phyloP scores from a whole-genome alignment of 2,329 filamentous ascomycete genomes.

The Alternaria infectoria region DNA sequence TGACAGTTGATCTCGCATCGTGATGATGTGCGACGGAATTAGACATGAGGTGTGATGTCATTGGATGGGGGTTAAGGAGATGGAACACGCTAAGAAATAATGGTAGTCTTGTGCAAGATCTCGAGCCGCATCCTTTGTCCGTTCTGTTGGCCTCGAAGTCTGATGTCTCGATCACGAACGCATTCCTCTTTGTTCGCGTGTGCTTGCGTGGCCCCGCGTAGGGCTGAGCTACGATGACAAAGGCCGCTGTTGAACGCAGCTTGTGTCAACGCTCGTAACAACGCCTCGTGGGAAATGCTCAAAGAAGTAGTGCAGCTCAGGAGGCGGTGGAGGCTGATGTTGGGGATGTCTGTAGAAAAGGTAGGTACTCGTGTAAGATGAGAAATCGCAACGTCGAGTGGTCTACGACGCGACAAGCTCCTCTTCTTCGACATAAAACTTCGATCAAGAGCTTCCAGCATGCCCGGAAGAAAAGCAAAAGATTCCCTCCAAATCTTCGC shows the following conservation, averaged over 20 bases:
- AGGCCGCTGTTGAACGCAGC: not conserved
- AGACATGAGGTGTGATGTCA: not conserved
- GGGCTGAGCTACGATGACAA: not conserved
- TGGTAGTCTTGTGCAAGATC: too few species aligned
- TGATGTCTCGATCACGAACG: too few species aligned
- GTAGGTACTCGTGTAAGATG: not conserved
- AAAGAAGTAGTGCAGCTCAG: slow-evolving; percentile 2
- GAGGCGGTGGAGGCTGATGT: not conserved
- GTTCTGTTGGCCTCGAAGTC: too few species aligned
- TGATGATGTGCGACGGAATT: not conserved
- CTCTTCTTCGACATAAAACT: rapidly evolving
- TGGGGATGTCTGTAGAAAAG: not conserved
- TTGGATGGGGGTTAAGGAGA: not conserved
- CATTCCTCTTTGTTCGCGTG: too few species aligned
- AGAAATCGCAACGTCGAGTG: not conserved
- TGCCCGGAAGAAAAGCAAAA: not conserved
- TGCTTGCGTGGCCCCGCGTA: too few species aligned
- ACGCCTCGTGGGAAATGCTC: not conserved
- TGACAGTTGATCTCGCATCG: not conserved
- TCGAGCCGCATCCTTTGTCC: too few species aligned
- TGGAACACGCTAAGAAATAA: not conserved
- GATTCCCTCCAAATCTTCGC: slow-evolving; percentile 39
- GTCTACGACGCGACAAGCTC: not conserved
- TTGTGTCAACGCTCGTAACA: not conserved
- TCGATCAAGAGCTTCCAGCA: not conserved